A percentile compares a stretch with the other conserved stretches of the same genome.
Conservation (phyloP, 2,329 filamentous ascomycete species). For the Talaromyces sp. region DNA sequence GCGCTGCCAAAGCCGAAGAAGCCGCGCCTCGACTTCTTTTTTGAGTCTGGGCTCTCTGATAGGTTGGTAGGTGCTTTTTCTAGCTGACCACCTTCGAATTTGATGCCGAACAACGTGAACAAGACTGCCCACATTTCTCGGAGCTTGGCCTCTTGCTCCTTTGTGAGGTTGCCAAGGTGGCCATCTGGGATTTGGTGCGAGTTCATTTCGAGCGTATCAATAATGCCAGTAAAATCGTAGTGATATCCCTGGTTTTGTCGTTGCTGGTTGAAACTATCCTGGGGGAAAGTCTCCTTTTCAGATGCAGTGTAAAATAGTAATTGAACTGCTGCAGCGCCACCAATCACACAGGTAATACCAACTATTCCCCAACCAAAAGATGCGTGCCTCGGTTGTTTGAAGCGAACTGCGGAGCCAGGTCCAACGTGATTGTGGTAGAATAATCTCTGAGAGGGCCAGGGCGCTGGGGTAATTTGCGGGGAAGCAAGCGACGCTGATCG, state of each 20-base stretch:
- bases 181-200: conserved; percentile 50
- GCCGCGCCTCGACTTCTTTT: conserved; percentile 73
- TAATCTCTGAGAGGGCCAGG: conserved; percentile 27
- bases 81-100: conserved; percentile 29
- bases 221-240: conserved; percentile 32
- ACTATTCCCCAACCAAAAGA: conserved; percentile 41
- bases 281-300: conserved; percentile 9
- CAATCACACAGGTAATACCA: conserved; percentile 34
- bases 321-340: conserved; percentile 37
- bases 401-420: conserved; percentile 23
- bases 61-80: conserved; percentile 14
- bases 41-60: conserved; percentile 36
- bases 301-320: conserved; percentile 12
- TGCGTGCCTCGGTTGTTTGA: conserved; percentile 33
- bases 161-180: conserved; percentile 80
- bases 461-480: conserved; percentile 26
- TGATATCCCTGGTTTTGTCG: conserved; percentile 18
- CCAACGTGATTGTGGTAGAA: conserved; percentile 28
- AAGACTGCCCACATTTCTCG: conserved; percentile 80
- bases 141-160: conserved; percentile 83
- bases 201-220: conserved; percentile 40
- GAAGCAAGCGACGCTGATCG: conserved; percentile 21
- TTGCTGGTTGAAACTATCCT: not conserved
- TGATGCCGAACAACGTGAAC: conserved; percentile 71
- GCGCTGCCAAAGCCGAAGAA: conserved; percentile 65